These are phyloP conservation scores for Polyporus arcularius DNA, from an alignment of 768 basidiomycete genomes.

Conservation along the genomic window DNA sequence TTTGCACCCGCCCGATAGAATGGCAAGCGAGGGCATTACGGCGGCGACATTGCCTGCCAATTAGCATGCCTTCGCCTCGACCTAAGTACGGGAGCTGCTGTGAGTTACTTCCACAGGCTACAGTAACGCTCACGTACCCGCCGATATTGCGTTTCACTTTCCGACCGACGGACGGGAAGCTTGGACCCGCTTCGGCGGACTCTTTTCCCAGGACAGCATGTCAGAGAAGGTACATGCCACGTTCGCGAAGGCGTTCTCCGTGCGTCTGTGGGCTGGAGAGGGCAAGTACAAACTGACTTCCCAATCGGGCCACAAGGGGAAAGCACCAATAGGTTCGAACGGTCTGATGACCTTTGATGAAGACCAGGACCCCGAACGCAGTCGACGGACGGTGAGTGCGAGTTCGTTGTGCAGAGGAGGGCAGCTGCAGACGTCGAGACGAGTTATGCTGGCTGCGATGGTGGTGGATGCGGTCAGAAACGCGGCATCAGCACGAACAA, in stretches of 20 bases:
- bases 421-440: too few relatives aligned
- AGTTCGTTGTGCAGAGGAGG: background rate
- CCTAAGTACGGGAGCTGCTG: too few relatives aligned
- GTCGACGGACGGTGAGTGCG: background rate
- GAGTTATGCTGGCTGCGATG: background rate
- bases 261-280: background rate
- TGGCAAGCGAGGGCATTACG: too few relatives aligned
- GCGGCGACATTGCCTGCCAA: too few relatives aligned
- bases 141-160: too few relatives aligned
- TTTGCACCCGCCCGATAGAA: too few relatives aligned
- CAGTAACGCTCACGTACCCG: too few relatives aligned
- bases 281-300: constrained; percentile 1
- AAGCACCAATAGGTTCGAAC: background rate
- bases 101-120: too few relatives aligned
- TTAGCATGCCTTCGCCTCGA: too few relatives aligned
- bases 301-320: constrained; percentile 4
- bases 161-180: too few relatives aligned
- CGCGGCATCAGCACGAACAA: background rate
- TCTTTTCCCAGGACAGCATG: background rate
- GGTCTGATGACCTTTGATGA: background rate
- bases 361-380: background rate
- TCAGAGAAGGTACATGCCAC: background rate
- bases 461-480: background rate
- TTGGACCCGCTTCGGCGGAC: background rate
- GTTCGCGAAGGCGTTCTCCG: background rate